Evolutionary conservation across 164 flowering plant species (phyloP), one percentile per base, ranked within the genome.

Genomic region (Aristolochia californica): DNA sequence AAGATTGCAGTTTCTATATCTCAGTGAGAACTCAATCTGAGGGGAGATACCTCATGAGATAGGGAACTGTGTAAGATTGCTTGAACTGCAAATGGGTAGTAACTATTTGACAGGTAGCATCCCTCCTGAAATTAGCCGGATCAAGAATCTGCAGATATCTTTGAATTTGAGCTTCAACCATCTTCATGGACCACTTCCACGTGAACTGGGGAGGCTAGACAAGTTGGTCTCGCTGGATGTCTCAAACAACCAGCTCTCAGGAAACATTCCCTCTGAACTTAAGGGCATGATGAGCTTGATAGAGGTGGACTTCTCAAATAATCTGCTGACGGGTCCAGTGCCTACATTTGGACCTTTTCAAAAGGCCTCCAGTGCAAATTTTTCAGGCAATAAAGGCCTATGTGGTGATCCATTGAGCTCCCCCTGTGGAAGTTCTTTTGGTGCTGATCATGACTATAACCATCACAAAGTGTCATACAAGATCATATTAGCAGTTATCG

Each of bases 81-180:
- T 89, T 13, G 79, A 84, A 48, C 62, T 94, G 74, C 83, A 90
- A 57, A 1, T 94, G 70, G 96, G 93, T 1, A 79, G 78, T 62
- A 94, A 94, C 74, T 75, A 85, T 67, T 68, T 60, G n/a, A n/a
- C n/a, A n/a, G n/a, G n/a, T n/a, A n/a, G n/a, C n/a, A n/a, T n/a
- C n/a, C n/a, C n/a, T n/a, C 71, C 83, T 24, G 99, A 89, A 81
- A 79, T 90, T 53, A 95, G 99, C 69, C 83, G 54, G 56, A 78
- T 94, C 53, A 79, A 74, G 77, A 94, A 84, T 68, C 66, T 94
- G 70, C 96, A 87, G 76, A 83, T 94, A 66, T 79, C 87, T 5
- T 56, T 94, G 52, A 94, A 94, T 66, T 60, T 94, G 72, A 94
- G 99, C 78, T 89, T 71, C 62, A 94, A 94, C 69, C 88, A 82